Conservation (phyloP, 257 asterid genomes). For the Anisodus tanguticus region DNA sequence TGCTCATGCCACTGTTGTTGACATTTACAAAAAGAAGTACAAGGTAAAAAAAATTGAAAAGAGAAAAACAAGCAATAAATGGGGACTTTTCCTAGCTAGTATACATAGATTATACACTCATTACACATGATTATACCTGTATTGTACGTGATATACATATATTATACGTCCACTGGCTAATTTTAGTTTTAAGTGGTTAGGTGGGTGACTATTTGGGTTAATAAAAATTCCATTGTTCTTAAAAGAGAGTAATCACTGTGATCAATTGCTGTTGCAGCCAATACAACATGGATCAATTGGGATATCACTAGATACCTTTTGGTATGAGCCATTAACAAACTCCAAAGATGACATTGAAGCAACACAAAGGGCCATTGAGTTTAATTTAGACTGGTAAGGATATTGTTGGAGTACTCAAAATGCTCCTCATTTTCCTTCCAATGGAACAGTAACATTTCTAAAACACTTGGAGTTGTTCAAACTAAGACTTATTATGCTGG, state of each 20-base stretch:
- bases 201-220: not conserved
- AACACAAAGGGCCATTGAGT: slow-evolving; percentile 71
- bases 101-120: not conserved
- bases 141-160: not conserved
- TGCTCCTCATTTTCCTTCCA: not conserved
- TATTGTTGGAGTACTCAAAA: not conserved
- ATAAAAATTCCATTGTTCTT: not conserved
- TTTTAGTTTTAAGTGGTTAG: not conserved
- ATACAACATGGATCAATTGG: slow-evolving; percentile 73
- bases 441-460: too few relatives aligned
- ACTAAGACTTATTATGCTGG: not conserved
- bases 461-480: not conserved
- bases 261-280: slow-evolving; percentile 40
- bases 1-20: slow-evolving; percentile 32
- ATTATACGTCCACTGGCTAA: too few relatives aligned
- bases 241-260: not conserved
- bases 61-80: not conserved
- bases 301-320: slow-evolving; percentile 67
- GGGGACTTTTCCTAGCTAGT: not conserved
- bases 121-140: too few relatives aligned
- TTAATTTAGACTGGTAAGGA: slow-evolving; percentile 76
- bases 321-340: slow-evolving; percentile 72
- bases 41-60: slow-evolving; percentile 42
- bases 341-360: slow-evolving; percentile 66
- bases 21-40: slow-evolving; percentile 36